A percentile compares a stretch with the other conserved stretches of the same genome.
Conservation (phyloP, 768 basidiomycete species). For the Neoboletus brunneissimus region DNA sequence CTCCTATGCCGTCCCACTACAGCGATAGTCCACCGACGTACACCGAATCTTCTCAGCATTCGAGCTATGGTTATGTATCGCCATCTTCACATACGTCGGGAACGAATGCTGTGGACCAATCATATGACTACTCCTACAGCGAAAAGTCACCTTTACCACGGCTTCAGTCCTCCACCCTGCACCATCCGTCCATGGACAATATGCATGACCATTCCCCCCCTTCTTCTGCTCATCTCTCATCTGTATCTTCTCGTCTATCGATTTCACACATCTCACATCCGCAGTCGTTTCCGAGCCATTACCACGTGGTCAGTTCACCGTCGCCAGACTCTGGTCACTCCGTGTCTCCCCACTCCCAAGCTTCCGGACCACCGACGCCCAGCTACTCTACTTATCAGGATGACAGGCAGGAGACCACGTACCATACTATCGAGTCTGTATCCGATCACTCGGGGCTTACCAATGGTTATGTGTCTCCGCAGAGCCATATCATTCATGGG, state of each 20-base stretch:
- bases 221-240: conserved; percentile 29
- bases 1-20: conserved; percentile 30
- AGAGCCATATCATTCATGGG: conserved; percentile 26
- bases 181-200: conserved; percentile 27
- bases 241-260: conserved; percentile 52
- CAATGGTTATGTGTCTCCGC: conserved; percentile 34
- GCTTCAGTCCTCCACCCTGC: conserved; percentile 29
- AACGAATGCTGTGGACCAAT: conserved; percentile 25
- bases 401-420: conserved; percentile 38
- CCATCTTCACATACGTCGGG: conserved; percentile 24
- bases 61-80: conserved; percentile 30
- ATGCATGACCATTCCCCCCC: conserved; percentile 33
- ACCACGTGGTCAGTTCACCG: conserved; percentile 37
- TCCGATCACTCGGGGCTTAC: conserved; percentile 29
- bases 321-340: conserved; percentile 55
- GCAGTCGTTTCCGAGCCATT: conserved; percentile 41
- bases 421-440: conserved; percentile 36
- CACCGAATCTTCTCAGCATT: conserved; percentile 31
- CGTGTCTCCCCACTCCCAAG: conserved; percentile 36
- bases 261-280: conserved; percentile 61
- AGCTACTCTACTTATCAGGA: conserved; percentile 47
- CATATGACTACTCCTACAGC: conserved; percentile 30
- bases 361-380: conserved; percentile 32
- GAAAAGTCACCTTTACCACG: conserved; percentile 32
- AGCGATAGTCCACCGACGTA: conserved; percentile 31